These are phyloP conservation scores for Colletotrichum salicis DNA, from an alignment of 2,329 filamentous ascomycete species.

Conservation along the genomic window DNA sequence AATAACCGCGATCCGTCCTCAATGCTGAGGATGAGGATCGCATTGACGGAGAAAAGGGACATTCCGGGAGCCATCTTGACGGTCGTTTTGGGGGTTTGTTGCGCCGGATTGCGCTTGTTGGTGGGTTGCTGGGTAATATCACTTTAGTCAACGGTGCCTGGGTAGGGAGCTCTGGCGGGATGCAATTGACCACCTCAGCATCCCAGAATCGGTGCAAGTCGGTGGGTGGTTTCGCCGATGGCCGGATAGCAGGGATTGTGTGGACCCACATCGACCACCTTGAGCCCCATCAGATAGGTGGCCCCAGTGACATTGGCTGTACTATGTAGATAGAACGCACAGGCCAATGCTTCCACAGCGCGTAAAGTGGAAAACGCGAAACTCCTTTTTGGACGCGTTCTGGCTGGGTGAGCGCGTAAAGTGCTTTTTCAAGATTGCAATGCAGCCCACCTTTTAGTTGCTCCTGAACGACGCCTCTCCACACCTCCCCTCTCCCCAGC, in stretches of 20 bases:
- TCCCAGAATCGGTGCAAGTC: slow-evolving; percentile 30
- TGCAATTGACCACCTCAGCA: slow-evolving; percentile 36
- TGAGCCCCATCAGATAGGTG: not conserved
- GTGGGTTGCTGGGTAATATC: slow-evolving; percentile 13
- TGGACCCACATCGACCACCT: slow-evolving; percentile 1
- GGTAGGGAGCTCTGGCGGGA: slow-evolving; percentile 28
- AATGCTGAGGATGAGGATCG: slow-evolving; percentile 80
- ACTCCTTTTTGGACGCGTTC: slow-evolving; percentile 31
- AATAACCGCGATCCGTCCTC: slow-evolving; percentile 94
- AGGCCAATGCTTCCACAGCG: slow-evolving; percentile 15
- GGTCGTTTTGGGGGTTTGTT: slow-evolving; percentile 23
- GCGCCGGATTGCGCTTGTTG: slow-evolving; percentile 31
- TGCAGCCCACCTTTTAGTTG: slow-evolving; percentile 32
- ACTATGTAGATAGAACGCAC: slow-evolving; percentile 20
- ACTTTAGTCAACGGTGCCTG: slow-evolving; percentile 33
- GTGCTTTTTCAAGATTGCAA: slow-evolving; percentile 30
- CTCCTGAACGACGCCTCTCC: slow-evolving; percentile 28
- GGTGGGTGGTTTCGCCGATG: slow-evolving; percentile 35
- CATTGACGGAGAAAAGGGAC: slow-evolving; percentile 80
- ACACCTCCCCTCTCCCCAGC: slow-evolving; percentile 33
- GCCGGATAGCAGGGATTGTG: slow-evolving; percentile 18
- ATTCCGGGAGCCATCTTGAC: slow-evolving; percentile 76
- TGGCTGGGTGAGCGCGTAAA: slow-evolving; percentile 23
- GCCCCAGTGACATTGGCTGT: not conserved
- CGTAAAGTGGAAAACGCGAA: slow-evolving; percentile 39